phyloP scores from a whole-genome alignment of 225 moss, liverwort and hornwort species.

The Neckera pumila region DNA sequence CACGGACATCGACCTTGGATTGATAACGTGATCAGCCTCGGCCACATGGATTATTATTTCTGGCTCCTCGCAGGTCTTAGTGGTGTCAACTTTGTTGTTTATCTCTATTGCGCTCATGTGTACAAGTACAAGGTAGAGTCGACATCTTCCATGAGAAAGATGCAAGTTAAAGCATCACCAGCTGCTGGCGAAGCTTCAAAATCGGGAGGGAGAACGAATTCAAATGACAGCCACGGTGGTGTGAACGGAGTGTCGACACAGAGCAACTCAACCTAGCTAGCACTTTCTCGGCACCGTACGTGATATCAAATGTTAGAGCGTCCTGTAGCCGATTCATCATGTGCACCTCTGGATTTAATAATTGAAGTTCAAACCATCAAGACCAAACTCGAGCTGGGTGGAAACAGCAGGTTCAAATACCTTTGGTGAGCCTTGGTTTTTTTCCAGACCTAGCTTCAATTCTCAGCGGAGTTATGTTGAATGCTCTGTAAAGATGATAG shows the following conservation, averaged over 20 bases:
- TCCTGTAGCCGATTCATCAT: background rate
- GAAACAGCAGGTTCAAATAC: background rate
- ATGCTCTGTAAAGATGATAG: background rate
- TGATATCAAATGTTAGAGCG: background rate
- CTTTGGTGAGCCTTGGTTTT: background rate
- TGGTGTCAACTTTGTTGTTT: conserved; percentile 26
- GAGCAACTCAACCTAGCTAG: background rate
- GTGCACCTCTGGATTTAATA: background rate
- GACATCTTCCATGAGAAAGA: conserved; percentile 20
- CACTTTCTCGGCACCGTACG: background rate
- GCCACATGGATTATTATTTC: conserved; percentile 47
- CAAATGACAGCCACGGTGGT: background rate
- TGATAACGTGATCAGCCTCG: conserved; percentile 18
- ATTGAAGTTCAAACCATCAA: background rate
- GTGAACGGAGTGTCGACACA: background rate
- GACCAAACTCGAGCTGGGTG: background rate
- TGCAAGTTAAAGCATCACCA: background rate
- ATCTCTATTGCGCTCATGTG: conserved; percentile 12
- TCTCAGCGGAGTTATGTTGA: background rate
- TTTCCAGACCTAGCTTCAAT: background rate
- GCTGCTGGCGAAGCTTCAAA: background rate
- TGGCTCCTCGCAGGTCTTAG: conserved; percentile 44
- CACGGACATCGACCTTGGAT: conserved; percentile 27
- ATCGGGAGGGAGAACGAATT: background rate
- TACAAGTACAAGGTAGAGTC: conserved; percentile 42